Percentiles rank a stretch among this genome's conserved stretches.
Conservation (phyloP, 495 filamentous ascomycete genomes). For the Filosporella fistucella region DNA sequence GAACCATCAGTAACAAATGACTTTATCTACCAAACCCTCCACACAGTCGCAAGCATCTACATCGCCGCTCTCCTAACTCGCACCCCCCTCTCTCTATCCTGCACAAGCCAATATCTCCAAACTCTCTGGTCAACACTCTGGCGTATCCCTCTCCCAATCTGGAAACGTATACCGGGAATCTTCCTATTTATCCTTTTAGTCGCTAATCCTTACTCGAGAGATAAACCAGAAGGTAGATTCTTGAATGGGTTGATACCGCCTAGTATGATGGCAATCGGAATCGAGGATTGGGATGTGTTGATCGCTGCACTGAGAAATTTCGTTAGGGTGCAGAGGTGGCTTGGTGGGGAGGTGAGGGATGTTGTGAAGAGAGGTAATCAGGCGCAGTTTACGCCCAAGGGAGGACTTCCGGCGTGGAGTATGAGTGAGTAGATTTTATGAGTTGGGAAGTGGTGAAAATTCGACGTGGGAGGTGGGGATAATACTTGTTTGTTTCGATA, state of each 20-base stretch:
- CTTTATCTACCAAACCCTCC: constrained; percentile 16
- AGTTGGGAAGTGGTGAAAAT: too few species aligned
- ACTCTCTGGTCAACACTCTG: constrained; percentile 18
- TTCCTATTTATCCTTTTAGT: constrained; percentile 15
- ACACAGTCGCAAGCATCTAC: constrained; percentile 12
- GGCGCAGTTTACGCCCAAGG: not conserved
- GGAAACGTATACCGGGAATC: constrained; percentile 21
- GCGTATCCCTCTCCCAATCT: constrained; percentile 15
- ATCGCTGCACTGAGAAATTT: constrained; percentile 11
- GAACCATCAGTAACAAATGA: not conserved
- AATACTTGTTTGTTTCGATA: too few species aligned
- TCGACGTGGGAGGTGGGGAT: too few species aligned
- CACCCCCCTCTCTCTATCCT: constrained; percentile 15
- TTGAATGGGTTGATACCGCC: constrained; percentile 18
- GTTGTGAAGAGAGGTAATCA: not conserved
- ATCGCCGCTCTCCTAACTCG: constrained; percentile 13
- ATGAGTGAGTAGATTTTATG: constrained; percentile 6
- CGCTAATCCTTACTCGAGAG: constrained; percentile 12
- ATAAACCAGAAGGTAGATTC: constrained; percentile 15
- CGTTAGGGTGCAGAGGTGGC: constrained; percentile 19
- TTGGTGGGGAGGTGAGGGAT: constrained; percentile 4
- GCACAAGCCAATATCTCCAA: not conserved
- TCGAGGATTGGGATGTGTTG: constrained; percentile 12
- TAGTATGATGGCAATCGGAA: not conserved
- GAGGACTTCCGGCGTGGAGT: not conserved